These are phyloP conservation scores for Podospora anserina DNA, from an alignment of 495 filamentous ascomycete species.

Conservation along the genomic window DNA sequence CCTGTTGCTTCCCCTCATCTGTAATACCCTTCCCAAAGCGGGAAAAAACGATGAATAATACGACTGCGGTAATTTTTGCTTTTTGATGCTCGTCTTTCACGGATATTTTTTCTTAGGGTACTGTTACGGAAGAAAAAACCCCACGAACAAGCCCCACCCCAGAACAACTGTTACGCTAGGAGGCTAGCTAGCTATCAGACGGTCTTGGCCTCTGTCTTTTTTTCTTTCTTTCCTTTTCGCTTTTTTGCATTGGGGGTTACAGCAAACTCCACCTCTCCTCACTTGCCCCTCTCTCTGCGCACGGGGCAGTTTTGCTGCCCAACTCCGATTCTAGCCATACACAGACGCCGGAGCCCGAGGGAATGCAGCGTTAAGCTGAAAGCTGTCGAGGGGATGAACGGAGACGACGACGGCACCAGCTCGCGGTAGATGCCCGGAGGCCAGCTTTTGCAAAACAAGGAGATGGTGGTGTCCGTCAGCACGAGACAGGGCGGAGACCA, in stretches of 20 bases:
- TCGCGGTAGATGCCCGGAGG: neutral
- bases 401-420: neutral
- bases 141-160: neutral
- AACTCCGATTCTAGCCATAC: slow-evolving; percentile 20
- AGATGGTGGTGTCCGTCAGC: too few relatives aligned
- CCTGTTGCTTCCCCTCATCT: neutral
- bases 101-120: neutral
- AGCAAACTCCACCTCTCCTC: neutral
- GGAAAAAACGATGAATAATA: slow-evolving; percentile 5
- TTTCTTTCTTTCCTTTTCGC: neutral
- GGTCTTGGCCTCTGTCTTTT: neutral
- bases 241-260: slow-evolving; percentile 2
- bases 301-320: slow-evolving; percentile 17
- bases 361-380: neutral
- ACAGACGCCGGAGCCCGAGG: slow-evolving; percentile 1
- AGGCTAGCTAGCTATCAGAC: too few relatives aligned
- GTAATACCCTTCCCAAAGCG: neutral
- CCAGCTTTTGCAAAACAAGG: neutral
- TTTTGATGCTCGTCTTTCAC: neutral
- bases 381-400: neutral
- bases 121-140: neutral
- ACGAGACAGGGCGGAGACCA: neutral
- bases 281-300: slow-evolving; percentile 2
- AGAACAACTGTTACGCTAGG: neutral
- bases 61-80: slow-evolving; percentile 23